phyloP scores from a whole-genome alignment of 2,329 filamentous ascomycete species.

The Pleomassaria siparia region DNA sequence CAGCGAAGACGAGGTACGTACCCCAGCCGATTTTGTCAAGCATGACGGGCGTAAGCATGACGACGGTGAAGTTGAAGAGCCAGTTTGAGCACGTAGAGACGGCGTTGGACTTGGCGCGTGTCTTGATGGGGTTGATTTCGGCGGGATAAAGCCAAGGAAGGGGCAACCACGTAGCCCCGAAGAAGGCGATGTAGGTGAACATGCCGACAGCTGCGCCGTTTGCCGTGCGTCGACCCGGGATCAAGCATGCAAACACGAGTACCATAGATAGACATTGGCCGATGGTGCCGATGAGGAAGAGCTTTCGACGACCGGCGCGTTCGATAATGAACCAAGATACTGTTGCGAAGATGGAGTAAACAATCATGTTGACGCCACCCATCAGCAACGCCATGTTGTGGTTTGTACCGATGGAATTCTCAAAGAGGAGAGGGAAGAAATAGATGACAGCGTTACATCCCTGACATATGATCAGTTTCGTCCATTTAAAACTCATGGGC shows the following conservation, averaged over 20 bases:
- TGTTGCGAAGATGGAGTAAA: conserved; percentile 59
- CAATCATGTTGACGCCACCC: conserved; percentile 56
- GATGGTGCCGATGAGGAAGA: conserved; percentile 46
- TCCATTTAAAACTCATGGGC: neutral
- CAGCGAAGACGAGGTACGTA: conserved; percentile 53
- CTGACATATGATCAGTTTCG: neutral
- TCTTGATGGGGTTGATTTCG: conserved; percentile 58
- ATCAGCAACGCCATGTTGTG: conserved; percentile 48
- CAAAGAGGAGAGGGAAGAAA: conserved; percentile 46
- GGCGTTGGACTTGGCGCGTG: conserved; percentile 58
- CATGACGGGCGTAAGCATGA: conserved; percentile 48
- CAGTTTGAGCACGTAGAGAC: conserved; percentile 58
- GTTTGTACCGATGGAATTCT: conserved; percentile 53
- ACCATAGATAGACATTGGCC: conserved; percentile 60
- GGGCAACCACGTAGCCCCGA: conserved; percentile 66
- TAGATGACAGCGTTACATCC: conserved; percentile 48
- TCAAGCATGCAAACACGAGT: conserved; percentile 45
- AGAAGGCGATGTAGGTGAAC: conserved; percentile 70
- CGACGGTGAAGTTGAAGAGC: conserved; percentile 54
- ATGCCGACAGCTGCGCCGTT: conserved; percentile 60
- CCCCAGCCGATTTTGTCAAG: conserved; percentile 42
- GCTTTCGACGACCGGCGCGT: conserved; percentile 54
- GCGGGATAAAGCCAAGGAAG: conserved; percentile 61
- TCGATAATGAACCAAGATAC: conserved; percentile 67
- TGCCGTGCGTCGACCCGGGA: conserved; percentile 37